Conservation (phyloP, 2,329 filamentous ascomycete species). For the Cercospora nicotianae region DNA sequence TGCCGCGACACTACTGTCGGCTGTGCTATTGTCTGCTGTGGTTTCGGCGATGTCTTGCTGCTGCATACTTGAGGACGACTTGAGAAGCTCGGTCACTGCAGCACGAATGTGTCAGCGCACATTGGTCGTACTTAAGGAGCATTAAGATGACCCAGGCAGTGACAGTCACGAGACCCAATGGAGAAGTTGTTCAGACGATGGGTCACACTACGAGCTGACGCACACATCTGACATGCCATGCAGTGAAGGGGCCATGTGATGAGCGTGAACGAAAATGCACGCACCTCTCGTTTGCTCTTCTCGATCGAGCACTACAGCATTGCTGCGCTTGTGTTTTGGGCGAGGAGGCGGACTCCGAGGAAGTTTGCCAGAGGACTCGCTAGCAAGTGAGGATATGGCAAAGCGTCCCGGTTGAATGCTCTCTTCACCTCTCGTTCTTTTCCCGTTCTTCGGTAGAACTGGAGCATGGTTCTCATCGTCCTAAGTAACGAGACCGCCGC, state of each 20-base stretch:
- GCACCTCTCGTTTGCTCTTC: slow-evolving; percentile 12
- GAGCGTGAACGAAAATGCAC: neutral
- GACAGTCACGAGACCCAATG: neutral
- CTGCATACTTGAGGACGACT: neutral
- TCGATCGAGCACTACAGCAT: slow-evolving; percentile 7
- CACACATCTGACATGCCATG: neutral
- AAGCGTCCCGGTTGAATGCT: neutral
- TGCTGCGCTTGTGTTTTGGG: slow-evolving; percentile 12
- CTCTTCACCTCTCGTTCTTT: neutral
- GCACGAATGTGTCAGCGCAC: neutral
- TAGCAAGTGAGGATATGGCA: slow-evolving; percentile 9
- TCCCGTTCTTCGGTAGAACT: neutral
- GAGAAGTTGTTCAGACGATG: neutral
- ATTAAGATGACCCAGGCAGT: neutral
- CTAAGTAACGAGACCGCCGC: neutral
- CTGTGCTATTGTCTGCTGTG: neutral
- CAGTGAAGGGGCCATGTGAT: slow-evolving; percentile 5
- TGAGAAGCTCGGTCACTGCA: neutral
- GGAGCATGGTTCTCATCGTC: neutral
- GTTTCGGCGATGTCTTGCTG: neutral
- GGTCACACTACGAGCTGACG: neutral
- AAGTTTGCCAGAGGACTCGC: neutral
- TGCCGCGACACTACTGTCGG: neutral
- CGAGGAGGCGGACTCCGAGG: slow-evolving; percentile 6
- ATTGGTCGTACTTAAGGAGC: neutral